These are phyloP conservation scores for Apostasia ramifera DNA, from an alignment of 106 monocot species.

Conservation along the genomic window DNA sequence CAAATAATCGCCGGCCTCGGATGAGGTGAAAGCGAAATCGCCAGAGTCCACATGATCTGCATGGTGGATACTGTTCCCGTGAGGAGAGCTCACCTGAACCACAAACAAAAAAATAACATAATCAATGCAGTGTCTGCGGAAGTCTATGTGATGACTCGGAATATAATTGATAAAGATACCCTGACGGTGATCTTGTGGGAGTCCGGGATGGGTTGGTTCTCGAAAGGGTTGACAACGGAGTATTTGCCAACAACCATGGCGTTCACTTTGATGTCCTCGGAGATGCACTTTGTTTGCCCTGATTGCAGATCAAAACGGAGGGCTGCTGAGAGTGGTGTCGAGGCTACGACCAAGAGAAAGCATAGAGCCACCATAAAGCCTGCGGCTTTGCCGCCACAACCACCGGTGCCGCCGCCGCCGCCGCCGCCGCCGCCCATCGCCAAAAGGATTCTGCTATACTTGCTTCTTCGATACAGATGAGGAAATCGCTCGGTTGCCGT, in stretches of 20 bases:
- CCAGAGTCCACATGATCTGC: conserved; percentile 71
- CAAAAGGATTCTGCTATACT: too few species aligned
- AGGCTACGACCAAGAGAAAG: conserved; percentile 1
- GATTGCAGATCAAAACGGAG: conserved; percentile 89
- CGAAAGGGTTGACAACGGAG: conserved; percentile 53
- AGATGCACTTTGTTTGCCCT: conserved; percentile 88
- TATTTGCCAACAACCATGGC: conserved; percentile 96
- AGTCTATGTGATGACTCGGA: not conserved
- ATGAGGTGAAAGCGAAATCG: conserved; percentile 69
- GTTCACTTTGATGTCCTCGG: conserved; percentile 84
- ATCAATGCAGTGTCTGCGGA: not conserved
- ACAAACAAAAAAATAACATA: not conserved
- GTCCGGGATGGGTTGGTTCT: conserved; percentile 56
- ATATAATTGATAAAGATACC: conserved; percentile 23
- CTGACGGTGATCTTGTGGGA: conserved; percentile 66
- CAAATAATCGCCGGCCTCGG: conserved; percentile 80
- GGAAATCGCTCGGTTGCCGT: too few species aligned
- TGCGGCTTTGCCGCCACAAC: not conserved
- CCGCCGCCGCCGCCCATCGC: too few species aligned
- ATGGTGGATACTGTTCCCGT: conserved; percentile 70
- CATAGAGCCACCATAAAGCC: not conserved
- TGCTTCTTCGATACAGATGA: too few species aligned
- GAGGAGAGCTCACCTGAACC: conserved; percentile 77
- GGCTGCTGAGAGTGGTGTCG: conserved; percentile 12
- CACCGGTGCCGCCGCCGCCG: not conserved